These are phyloP conservation scores for Hyaloraphidium curvatum DNA, from an alignment of 192 early-diverging fungal genomes.

Conservation along the genomic window DNA sequence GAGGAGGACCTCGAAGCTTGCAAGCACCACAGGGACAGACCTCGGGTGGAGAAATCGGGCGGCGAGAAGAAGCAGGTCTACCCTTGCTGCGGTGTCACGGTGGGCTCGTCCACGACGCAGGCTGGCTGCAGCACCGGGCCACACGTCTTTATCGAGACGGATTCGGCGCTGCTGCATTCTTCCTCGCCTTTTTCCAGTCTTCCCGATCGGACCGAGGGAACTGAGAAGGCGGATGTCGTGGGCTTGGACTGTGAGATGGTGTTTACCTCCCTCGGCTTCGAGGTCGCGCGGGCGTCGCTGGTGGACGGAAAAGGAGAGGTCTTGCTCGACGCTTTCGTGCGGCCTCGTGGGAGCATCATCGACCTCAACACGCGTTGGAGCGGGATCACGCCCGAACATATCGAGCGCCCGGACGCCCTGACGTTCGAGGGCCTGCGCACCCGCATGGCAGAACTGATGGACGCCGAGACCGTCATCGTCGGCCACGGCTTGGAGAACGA, in stretches of 20 bases:
- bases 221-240: too few relatives aligned
- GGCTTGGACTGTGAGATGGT: slow-evolving; percentile 3
- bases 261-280: background rate
- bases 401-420: background rate
- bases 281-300: background rate
- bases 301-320: background rate
- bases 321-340: background rate
- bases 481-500: slow-evolving; percentile 8
- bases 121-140: too few relatives aligned
- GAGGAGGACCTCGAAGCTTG: too few relatives aligned
- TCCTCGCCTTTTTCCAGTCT: too few relatives aligned
- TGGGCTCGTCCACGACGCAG: too few relatives aligned
- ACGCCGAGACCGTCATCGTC: background rate
- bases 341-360: background rate
- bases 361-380: background rate
- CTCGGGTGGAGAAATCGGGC: too few relatives aligned
- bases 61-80: too few relatives aligned
- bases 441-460: background rate
- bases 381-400: background rate
- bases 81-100: too few relatives aligned
- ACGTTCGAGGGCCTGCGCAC: background rate
- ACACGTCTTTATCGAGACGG: too few relatives aligned
- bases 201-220: too few relatives aligned
- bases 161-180: too few relatives aligned
- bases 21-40: too few relatives aligned